Evolutionary conservation across 2,329 filamentous ascomycete species (phyloP), one percentile per base, ranked within the genome.

Genomic region (Scorias spongiosa): DNA sequence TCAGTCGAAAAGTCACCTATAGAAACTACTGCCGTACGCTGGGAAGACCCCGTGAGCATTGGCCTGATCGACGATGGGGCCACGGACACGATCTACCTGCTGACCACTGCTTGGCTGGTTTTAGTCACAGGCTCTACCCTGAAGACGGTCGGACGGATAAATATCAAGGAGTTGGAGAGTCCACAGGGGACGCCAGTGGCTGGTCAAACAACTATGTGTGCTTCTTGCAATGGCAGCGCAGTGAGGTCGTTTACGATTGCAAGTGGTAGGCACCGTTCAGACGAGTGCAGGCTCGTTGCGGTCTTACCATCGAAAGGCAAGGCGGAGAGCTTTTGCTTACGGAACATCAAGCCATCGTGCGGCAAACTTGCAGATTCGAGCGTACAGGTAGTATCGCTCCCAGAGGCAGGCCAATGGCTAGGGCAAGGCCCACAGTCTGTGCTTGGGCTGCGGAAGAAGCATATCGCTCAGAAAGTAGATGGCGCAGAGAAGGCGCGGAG

Each of bases 371-470:
- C 58, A 17, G 46, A 56, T 17, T 70, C 73, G 1, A 69, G 64
- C 12, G 70, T 76, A 50, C 60, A 67, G 2, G 69, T 64, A 34
- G 70, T 72, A 40, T 68, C 65, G 8, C 67, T 85, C 7, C 60
- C 68, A n/a, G 72, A 79, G 32, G 78, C 79, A 0, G 81, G 81
- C 0, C 58, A 64, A 0, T 86, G 81, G 81, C 74, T 79, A 47
- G 65, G 75, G 1, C 65, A 83, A 6, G 66, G 70, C 0, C 71
- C 71, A 29, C 75, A 78, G 0, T 74, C 73, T 44, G 65, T 84
- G 9, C 65, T 84, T 1, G 81, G 82, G 0, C 66, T 85, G 10
- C 68, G 80, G 28, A 72, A 62, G 48, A 67, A 66, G 32, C 32
- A 36, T 36, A 5, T 26, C 20, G 20, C 20, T 7, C 20, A 7